Conservation (phyloP, 805 yeast species). For the Schizosaccharomyces octosporus region DNA sequence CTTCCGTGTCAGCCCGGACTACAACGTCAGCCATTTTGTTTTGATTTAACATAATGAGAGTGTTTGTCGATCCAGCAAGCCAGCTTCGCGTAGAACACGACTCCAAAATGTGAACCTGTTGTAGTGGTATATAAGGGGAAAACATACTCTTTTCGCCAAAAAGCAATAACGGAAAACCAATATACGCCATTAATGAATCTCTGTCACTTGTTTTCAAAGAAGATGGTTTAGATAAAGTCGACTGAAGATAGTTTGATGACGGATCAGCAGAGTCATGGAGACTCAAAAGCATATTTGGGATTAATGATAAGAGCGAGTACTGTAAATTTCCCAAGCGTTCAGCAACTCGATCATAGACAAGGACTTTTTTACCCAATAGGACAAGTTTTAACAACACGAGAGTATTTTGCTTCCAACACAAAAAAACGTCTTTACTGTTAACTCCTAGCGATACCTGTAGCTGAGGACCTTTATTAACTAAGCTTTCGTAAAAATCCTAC, state of each 20-base stretch:
- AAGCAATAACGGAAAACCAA: conserved; percentile 69
- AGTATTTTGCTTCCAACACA: conserved; percentile 31
- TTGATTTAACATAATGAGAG: conserved; percentile 45
- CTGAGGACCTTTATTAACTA: not conserved
- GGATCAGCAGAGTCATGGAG: conserved; percentile 68
- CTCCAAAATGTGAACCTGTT: conserved; percentile 55
- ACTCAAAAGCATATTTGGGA: conserved; percentile 33
- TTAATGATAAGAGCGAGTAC: conserved; percentile 55
- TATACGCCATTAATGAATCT: conserved; percentile 45
- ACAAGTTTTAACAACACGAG: conserved; percentile 53
- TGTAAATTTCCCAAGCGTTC: conserved; percentile 63
- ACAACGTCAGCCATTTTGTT: conserved; percentile 29
- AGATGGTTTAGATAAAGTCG: conserved; percentile 29
- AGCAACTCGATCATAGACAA: conserved; percentile 59
- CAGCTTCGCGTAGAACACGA: conserved; percentile 34
- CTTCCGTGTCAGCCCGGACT: conserved; percentile 7
- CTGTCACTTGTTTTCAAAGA: conserved; percentile 59
- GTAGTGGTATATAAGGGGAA: conserved; percentile 83
- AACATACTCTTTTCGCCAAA: conserved; percentile 74
- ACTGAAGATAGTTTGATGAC: conserved; percentile 27
- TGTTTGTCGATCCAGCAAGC: conserved; percentile 70
- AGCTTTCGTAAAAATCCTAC: conserved; percentile 29
- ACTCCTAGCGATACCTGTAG: conserved; percentile 22
- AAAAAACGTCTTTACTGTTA: conserved; percentile 38
- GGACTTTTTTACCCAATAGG: conserved; percentile 41